phyloP scores from a whole-genome alignment of 164 flowering plant genomes.

The Taxillus chinensis region DNA sequence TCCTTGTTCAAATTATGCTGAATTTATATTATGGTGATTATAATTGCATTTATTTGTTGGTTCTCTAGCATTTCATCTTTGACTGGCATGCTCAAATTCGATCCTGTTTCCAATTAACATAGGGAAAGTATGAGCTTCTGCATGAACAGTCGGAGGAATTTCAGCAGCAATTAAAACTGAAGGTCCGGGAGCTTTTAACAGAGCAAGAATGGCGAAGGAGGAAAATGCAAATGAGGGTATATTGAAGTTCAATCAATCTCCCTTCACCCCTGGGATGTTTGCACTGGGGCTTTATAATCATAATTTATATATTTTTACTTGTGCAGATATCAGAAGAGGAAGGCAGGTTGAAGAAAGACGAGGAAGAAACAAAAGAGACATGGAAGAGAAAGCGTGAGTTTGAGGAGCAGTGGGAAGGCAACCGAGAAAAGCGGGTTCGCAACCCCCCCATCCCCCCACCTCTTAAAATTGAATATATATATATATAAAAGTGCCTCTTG shows the following conservation, averaged over 20 bases:
- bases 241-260: conserved; percentile 1
- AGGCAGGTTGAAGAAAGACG: conserved; percentile 93
- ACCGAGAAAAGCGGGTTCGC: conserved; percentile 88
- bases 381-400: conserved; percentile 99
- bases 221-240: conserved; percentile 96
- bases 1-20: too few relatives aligned
- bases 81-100: too few relatives aligned
- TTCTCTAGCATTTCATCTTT: too few relatives aligned
- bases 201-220: conserved; percentile 97
- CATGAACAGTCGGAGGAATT: conserved; percentile 79
- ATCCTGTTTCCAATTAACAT: not conserved
- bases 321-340: conserved; percentile 93
- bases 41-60: too few relatives aligned
- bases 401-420: conserved; percentile 99
- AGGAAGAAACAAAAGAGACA: conserved; percentile 91
- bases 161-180: conserved; percentile 64
- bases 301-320: conserved; percentile 6
- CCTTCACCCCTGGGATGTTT: not conserved
- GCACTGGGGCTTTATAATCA: not conserved
- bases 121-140: conserved; percentile 88
- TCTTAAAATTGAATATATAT: too few relatives aligned
- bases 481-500: too few relatives aligned
- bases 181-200: conserved; percentile 82
- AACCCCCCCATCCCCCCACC: not conserved
- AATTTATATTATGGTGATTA: too few relatives aligned